phyloP scores from a whole-genome alignment of 345 rosid genomes.

The Cardamine chenopodiifolia region DNA sequence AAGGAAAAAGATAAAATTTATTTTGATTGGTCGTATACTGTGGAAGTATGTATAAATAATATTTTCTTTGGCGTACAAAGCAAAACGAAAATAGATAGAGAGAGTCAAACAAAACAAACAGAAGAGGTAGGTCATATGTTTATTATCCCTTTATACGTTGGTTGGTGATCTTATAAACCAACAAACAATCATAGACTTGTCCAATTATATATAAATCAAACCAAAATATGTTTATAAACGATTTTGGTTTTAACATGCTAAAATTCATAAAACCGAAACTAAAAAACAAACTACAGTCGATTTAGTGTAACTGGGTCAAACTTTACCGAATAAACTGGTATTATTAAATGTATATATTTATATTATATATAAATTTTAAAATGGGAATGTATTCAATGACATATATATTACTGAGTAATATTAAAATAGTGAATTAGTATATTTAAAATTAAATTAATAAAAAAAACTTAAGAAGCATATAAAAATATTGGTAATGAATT shows the following conservation, averaged over 20 bases:
- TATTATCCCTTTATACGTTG: conserved; percentile 26
- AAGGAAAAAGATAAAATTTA: background rate
- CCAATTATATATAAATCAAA: conserved; percentile 2
- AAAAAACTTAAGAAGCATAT: background rate
- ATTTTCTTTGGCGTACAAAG: conserved; percentile 11
- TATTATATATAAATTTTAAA: background rate
- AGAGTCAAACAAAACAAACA: conserved; percentile 28
- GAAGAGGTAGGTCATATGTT: conserved; percentile 29
- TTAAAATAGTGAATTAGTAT: background rate
- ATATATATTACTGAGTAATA: background rate
- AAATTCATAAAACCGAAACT: background rate
- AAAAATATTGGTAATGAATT: background rate
- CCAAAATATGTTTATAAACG: background rate
- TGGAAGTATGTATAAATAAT: background rate
- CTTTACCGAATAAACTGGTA: background rate
- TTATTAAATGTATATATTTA: background rate
- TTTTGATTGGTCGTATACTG: conserved; percentile 19
- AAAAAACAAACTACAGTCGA: background rate
- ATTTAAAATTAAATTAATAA: background rate
- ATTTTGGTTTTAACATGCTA: background rate
- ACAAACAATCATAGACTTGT: conserved; percentile 24
- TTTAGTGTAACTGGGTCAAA: background rate
- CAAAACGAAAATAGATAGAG: background rate
- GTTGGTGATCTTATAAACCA: conserved; percentile 28
- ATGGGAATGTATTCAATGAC: background rate